Evolutionary conservation across 345 rosid genomes (phyloP), one percentile per base, ranked within the genome.

Genomic region (Salix purpurea): DNA sequence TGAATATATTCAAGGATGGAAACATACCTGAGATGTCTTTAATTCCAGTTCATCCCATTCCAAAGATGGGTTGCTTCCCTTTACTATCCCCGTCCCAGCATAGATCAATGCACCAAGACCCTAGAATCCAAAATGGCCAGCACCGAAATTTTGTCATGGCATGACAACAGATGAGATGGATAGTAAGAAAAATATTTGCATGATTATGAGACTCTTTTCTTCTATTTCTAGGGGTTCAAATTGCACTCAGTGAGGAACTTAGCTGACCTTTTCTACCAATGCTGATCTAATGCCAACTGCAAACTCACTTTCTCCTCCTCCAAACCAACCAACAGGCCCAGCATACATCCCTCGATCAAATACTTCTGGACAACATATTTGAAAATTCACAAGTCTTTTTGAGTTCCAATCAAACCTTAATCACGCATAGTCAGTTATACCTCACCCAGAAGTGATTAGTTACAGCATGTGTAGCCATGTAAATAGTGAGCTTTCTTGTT

Each of bases 321-420:
- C 97, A 88, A 92, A 91, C 89, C 95, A 94, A 24, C 97, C 99
- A 75, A 95, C 83, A 46, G 99, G 97, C 24, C 97, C 99, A 77
- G 96, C 97, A 85, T 88, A 95, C 96, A 95, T 92, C 79, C 97
- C 99, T 81, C 99, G 87, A 80, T 92, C 97, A 84, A 92, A 95
- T 77, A 85, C 76, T 80, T 94, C 99, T 92, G 81, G 24, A 24
- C 19, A 70, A 74, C 64, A 80, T 34, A 19, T 26, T 50, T 74
- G 58, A 58, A 69, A 65, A 67, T 10, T 50, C 9, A 52, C 6
- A 68, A 54, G 66, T 62, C 44, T 26, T 50, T 42, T 68, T 40
- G 21, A 50, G 65, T 50, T 39, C 61, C 9, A 65, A 39, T 18
- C 7, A 70, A 36, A 26, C 48, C 19, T 37, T 36, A 58, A 16